These are phyloP conservation scores for Fraxinus velutina DNA, from an alignment of 305 asterid genomes.

Conservation along the genomic window DNA sequence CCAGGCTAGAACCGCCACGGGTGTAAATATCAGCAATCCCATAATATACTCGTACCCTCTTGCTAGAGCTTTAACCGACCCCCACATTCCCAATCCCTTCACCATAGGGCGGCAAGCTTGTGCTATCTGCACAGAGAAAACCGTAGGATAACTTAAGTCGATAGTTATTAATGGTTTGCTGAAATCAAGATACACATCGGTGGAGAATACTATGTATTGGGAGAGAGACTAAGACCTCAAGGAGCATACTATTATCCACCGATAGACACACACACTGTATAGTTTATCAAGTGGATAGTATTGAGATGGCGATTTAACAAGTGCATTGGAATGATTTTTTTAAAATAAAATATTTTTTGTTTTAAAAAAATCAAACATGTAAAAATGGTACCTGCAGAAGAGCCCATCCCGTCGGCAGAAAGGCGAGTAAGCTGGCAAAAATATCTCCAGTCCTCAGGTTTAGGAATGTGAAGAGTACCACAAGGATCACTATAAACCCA, in stretches of 20 bases:
- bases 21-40: conserved; percentile 48
- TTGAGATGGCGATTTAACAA: background rate
- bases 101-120: conserved; percentile 56
- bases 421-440: conserved; percentile 75
- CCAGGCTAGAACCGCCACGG: conserved; percentile 59
- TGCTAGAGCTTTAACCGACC: conserved; percentile 59
- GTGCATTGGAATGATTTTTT: background rate
- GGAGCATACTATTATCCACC: background rate
- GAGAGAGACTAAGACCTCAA: background rate
- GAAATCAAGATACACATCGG: background rate
- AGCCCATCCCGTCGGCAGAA: conserved; percentile 97
- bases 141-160: background rate
- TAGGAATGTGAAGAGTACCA: conserved; percentile 57
- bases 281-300: background rate
- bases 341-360: background rate
- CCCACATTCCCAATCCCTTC: conserved; percentile 57
- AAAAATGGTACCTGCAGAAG: conserved; percentile 50
- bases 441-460: conserved; percentile 72
- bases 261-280: background rate
- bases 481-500: conserved; percentile 50
- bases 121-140: conserved; percentile 34
- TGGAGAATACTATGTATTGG: background rate
- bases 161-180: background rate
- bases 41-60: conserved; percentile 62
- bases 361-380: background rate